Conservation (phyloP, 1,139 yeast genomes). For the Candida tropicalis region DNA sequence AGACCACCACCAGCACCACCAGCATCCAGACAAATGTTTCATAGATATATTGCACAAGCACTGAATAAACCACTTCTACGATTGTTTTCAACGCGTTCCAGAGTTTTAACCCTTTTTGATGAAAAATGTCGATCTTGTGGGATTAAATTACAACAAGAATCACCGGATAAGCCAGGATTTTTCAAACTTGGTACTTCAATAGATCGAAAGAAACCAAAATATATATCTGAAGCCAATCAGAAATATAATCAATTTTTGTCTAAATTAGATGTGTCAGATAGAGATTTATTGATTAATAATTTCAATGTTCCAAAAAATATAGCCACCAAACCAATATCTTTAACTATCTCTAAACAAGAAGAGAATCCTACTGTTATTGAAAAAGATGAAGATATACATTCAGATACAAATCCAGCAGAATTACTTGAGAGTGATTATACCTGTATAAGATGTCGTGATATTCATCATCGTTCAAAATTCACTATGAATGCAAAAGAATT, state of each 20-base stretch:
- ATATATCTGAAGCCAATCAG: constrained; percentile 21
- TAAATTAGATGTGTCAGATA: constrained; percentile 28
- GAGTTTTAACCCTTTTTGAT: constrained; percentile 11
- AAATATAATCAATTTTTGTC: constrained; percentile 24
- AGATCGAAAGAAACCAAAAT: neutral
- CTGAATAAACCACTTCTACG: neutral
- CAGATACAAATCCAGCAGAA: neutral
- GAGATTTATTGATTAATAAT: constrained; percentile 24
- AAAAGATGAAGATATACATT: neutral
- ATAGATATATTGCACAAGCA: neutral
- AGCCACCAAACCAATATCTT: neutral
- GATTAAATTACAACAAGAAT: constrained; percentile 44
- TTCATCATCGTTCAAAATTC: constrained; percentile 44
- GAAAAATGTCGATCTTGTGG: constrained; percentile 53
- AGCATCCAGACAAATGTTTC: too few relatives aligned
- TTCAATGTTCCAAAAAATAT: constrained; percentile 9
- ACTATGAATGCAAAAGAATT: constrained; percentile 31
- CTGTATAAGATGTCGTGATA: constrained; percentile 61
- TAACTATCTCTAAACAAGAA: neutral
- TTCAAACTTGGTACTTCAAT: constrained; percentile 23
- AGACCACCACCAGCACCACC: too few relatives aligned
- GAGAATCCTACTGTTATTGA: too few relatives aligned
- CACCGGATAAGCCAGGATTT: constrained; percentile 43
- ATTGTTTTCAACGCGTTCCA: neutral
- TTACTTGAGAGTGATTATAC: neutral